Conservation (phyloP, 768 basidiomycete species). For the Calocera viscosa region DNA sequence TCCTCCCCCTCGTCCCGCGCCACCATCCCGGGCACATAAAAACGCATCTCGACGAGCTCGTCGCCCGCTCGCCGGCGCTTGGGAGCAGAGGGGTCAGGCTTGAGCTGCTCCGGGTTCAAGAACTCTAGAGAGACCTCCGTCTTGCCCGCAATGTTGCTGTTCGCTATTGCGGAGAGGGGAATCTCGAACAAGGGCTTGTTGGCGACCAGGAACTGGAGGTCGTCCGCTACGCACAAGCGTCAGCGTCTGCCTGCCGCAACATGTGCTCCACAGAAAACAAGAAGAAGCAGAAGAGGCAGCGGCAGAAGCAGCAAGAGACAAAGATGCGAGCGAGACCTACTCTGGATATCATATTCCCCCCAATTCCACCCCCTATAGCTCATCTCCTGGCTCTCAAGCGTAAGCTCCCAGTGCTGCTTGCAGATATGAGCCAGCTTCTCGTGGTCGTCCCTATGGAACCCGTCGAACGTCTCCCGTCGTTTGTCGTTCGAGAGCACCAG, state of each 20-base stretch:
- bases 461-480: conserved; percentile 76
- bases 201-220: conserved; percentile 80
- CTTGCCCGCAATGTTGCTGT: conserved; percentile 94
- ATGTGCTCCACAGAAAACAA: neutral
- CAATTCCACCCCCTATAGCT: conserved; percentile 97
- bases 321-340: no score
- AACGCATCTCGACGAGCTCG: conserved; percentile 90
- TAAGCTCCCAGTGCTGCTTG: conserved; percentile 77
- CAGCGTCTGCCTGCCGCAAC: neutral
- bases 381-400: conserved; percentile 73
- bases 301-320: neutral
- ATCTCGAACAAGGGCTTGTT: conserved; percentile 83
- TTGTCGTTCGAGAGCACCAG: conserved; percentile 62
- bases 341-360: conserved; percentile 90
- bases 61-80: conserved; percentile 38
- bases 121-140: conserved; percentile 99
- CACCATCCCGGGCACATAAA: conserved; percentile 70
- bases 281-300: no score
- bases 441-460: conserved; percentile 88
- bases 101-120: conserved; percentile 24
- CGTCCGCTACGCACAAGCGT: conserved; percentile 46
- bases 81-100: conserved; percentile 29
- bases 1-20: conserved; percentile 42
- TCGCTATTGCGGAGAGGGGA: conserved; percentile 73
- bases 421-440: conserved; percentile 69